Evolutionary conservation across 768 basidiomycete genomes (phyloP).

Genomic region (Boletus pseudopeckii): DNA sequence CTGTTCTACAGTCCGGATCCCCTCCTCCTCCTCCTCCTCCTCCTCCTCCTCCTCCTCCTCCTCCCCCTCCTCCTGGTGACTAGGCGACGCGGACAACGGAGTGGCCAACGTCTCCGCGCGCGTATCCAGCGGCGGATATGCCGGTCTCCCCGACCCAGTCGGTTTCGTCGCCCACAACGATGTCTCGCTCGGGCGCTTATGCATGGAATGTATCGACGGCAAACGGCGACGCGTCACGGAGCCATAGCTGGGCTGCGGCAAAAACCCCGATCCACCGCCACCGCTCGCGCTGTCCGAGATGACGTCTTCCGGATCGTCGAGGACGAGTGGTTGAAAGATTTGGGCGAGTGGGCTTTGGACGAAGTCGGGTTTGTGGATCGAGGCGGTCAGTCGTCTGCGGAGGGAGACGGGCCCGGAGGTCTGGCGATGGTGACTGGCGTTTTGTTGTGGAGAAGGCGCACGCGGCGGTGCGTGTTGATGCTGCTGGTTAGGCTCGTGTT

Average conservation of each 20-base stretch:
- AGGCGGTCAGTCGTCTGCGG: conserved; percentile 22
- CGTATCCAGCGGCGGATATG: conserved; percentile 22
- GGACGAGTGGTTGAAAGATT: conserved; percentile 63
- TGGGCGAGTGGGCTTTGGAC: conserved; percentile 63
- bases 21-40: conserved; percentile 10
- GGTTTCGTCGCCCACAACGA: conserved; percentile 2
- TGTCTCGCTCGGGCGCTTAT: conserved; percentile 15
- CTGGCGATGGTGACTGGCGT: conserved; percentile 11
- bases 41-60: conserved; percentile 15
- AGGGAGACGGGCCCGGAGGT: conserved; percentile 12
- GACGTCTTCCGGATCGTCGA: conserved; percentile 46
- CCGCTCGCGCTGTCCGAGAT: conserved; percentile 12
- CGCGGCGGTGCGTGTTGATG: not conserved
- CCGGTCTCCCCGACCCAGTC: conserved; percentile 6
- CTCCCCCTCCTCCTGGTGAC: conserved; percentile 11
- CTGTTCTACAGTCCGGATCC: conserved; percentile 25
- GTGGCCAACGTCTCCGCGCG: conserved; percentile 19
- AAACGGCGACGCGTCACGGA: conserved; percentile 39
- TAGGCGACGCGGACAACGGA: conserved; percentile 28
- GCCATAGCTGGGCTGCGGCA: conserved; percentile 35
- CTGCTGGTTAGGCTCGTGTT: conserved; percentile 13
- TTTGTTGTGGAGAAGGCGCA: conserved; percentile 8
- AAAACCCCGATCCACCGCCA: conserved; percentile 3
- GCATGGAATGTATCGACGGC: conserved; percentile 30
- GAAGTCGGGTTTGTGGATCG: conserved; percentile 19